Evolutionary conservation across 129 eudicot species (phyloP).

Genomic region (Mikania micrantha): DNA sequence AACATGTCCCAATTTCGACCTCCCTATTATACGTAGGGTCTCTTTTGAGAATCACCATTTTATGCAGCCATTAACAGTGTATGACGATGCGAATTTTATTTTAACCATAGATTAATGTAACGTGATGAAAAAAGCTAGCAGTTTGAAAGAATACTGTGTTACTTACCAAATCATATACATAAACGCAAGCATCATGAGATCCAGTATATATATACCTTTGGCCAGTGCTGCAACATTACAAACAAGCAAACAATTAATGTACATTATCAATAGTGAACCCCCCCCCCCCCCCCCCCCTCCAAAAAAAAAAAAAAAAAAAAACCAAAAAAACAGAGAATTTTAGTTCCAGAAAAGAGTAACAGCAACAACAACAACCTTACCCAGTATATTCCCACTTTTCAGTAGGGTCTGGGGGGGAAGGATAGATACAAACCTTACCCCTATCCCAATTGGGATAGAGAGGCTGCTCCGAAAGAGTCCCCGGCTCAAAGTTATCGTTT

Average conservation of each 20-base stretch:
- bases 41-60: not conserved
- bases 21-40: not conserved
- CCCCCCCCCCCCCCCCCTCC: not conserved
- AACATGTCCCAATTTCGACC: not conserved
- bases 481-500: no score
- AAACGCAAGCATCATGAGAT: conserved; percentile 79
- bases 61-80: not conserved
- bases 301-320: not conserved
- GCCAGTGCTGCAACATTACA: conserved; percentile 64
- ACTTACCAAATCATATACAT: conserved; percentile 84
- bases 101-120: not conserved
- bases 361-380: no score
- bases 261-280: not conserved
- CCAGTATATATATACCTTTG: conserved; percentile 96
- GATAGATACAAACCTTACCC: no score
- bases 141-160: not conserved
- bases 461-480: no score
- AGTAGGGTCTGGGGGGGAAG: no score
- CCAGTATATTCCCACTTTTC: no score
- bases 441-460: no score
- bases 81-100: not conserved
- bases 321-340: not conserved
- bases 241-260: not conserved
- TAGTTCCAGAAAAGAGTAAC: not conserved
- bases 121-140: not conserved